A percentile compares a stretch with the other conserved stretches of the same genome.
phyloP scores from a whole-genome alignment of 2,329 filamentous ascomycete species.

The Colletotrichum magnum region DNA sequence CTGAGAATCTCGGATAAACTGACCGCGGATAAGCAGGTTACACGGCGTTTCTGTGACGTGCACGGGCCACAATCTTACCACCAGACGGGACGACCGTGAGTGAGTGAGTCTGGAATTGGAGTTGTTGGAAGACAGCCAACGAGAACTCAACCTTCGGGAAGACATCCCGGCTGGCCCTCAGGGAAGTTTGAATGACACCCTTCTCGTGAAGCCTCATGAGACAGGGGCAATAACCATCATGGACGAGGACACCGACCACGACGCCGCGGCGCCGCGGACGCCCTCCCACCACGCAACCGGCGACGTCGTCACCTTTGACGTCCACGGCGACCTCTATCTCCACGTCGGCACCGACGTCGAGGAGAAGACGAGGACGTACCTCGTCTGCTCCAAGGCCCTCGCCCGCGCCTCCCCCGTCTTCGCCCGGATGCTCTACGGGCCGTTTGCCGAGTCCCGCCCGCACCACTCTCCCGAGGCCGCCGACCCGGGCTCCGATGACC shows the following conservation, averaged over 20 bases:
- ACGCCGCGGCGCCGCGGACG: neutral
- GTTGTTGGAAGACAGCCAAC: neutral
- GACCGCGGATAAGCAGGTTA: neutral
- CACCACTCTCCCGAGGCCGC: neutral
- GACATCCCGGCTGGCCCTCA: neutral
- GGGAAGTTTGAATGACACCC: neutral
- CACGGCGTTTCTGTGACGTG: slow-evolving; percentile 20
- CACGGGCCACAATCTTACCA: slow-evolving; percentile 35
- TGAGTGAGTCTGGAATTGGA: too few species aligned
- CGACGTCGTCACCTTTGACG: slow-evolving; percentile 1
- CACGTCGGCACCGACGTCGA: slow-evolving; percentile 6
- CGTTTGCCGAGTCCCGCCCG: slow-evolving; percentile 44
- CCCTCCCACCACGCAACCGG: neutral
- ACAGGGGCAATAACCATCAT: neutral
- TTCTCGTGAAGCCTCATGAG: neutral
- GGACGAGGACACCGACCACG: slow-evolving; percentile 14
- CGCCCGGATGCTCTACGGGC: slow-evolving; percentile 47
- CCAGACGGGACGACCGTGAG: neutral
- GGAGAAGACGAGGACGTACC: slow-evolving; percentile 30
- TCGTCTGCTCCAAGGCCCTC: slow-evolving; percentile 47
- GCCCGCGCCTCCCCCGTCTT: slow-evolving; percentile 47
- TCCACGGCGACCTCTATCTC: slow-evolving; percentile 15
- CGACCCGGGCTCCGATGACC: neutral
- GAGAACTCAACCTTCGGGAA: neutral
- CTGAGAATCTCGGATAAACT: neutral